Evolutionary conservation across 164 flowering plant species (phyloP), one percentile per base, ranked within the genome.

Genomic region (Berberis vulgaris): DNA sequence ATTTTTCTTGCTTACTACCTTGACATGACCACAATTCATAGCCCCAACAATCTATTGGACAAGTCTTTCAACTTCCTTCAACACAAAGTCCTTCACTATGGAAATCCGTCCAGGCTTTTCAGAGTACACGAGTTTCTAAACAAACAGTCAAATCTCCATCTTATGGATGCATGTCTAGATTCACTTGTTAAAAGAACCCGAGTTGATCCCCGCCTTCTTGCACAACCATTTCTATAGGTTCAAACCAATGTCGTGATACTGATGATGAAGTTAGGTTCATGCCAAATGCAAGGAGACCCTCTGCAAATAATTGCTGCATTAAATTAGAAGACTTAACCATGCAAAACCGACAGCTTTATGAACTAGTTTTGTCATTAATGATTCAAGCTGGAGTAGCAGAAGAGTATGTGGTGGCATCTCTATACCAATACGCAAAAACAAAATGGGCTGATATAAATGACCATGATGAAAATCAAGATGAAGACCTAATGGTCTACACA

Each of bases 1-100:
- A 63, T 72, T 45, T 84, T 88, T 50, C 63, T 81, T 10, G 84
- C 98, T 43, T 60, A 70, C 59, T 76, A 80, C 67, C 74, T 91
- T 6, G 85, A 72, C 9, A 91, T 91, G 98, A 80, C 80, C 0
- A 91, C 87, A 26, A 62, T 7, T 10, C 84, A 82, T 71, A 67
- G 85, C 74, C 64, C 69, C 2, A 65, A 81, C 50, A 89, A 87
- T 65, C 82, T 91, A 1, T 46, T 84, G 8, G 60, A 57, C 10
- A 73, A 59, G 63, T 69, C 83, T 38, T 38, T 73, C 7, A 38
- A 50, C 55, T 86, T 79, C 77, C 73, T 91, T n/a, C 53, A 80
- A 38, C 56, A 71, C 5, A 64, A 56, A 40, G 71, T 86, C 11
- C 72, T 89, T 43, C 80, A 4, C 71, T 75, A 56, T 91, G 98